Base-by-base conservation (phyloP, 2,329 filamentous ascomycete species). In the Ophiostoma perfectum region DNA sequence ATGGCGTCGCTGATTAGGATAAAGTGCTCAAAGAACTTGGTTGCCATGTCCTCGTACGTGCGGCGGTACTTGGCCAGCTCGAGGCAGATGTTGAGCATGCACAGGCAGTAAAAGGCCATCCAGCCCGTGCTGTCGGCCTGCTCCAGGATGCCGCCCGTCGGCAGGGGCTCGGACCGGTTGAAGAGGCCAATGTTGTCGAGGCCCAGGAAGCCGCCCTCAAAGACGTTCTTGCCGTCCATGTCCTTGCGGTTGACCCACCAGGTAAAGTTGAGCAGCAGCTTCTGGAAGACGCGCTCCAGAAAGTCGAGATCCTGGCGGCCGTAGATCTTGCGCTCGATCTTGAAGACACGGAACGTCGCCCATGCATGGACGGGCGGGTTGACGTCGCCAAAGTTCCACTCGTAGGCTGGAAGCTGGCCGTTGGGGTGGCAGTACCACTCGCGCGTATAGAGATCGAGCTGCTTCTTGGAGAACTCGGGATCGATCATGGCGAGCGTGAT, bases 241-340 rank as follows among this genome's bases (percentile, higher is more conserved):
- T 98, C 94, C 79, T 98, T 98, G 69, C 94, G 90, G 77, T 98
- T 98, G 27, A 97, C 94, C 94, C 94, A 98, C 95, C 95, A 98
- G 4, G 95, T 98, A 78, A 98, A 98, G 80, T 98, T 98, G 71
- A 98, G 83, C 38, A 98, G 82, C 70, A 98, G 80, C 78, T 98
- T 98, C 76, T 98, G 95, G 82, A 98, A 98, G 4, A 97, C 93
- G 27, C 94, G 87, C 81, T 98, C 94, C 9, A 98, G 84, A 79
- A 97, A 98, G 78, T 98, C 95, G 44, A 97, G 82, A 76, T 98
- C 94, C 76, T 97, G 92, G 45, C 92, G 88, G 55, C 94, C 95
- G 74, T 97, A 98, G 82, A 98, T 87, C 81, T 98, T 98, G 73
- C 95, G 89, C 81, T 98, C 94, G 72, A 98, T 97, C 80, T 98